These are phyloP conservation scores for Pterocarpus macrocarpus DNA, from an alignment of 306 rosid species.

Conservation along the genomic window DNA sequence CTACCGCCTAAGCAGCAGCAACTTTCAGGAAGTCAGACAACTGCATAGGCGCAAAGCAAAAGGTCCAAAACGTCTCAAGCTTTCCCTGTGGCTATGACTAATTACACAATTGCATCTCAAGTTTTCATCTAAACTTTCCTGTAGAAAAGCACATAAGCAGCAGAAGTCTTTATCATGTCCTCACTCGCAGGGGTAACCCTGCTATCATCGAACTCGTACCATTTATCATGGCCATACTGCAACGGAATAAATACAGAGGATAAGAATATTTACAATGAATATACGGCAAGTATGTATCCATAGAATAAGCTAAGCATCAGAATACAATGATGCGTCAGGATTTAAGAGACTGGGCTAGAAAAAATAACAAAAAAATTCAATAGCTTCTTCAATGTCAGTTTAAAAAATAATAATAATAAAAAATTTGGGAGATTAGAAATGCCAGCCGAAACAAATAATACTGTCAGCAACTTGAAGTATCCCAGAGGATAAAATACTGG, in stretches of 20 bases:
- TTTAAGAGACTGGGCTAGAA: too few relatives aligned
- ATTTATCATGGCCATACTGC: conserved; percentile 67
- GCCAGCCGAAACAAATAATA: conserved; percentile 10
- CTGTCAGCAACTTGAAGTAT: neutral
- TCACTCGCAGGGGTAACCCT: conserved; percentile 60
- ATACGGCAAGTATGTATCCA: neutral
- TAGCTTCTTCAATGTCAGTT: neutral
- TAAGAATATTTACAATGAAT: conserved; percentile 23
- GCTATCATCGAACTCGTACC: conserved; percentile 88
- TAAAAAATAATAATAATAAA: neutral
- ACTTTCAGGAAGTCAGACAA: conserved; percentile 38
- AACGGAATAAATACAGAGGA: conserved; percentile 35
- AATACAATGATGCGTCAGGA: neutral
- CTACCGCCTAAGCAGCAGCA: conserved; percentile 24
- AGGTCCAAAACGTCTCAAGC: conserved; percentile 42
- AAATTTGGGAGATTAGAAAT: neutral
- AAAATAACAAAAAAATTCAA: too few relatives aligned
- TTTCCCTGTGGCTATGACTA: conserved; percentile 43
- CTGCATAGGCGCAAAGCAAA: neutral
- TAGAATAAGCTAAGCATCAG: conserved; percentile 16
- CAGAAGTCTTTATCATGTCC: conserved; percentile 67
- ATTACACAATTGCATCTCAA: conserved; percentile 48
- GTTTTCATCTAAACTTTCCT: conserved; percentile 62
- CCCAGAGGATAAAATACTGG: neutral
- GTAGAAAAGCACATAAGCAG: conserved; percentile 93